Percentiles rank a stretch among this genome's conserved stretches.
Evolutionary conservation across 345 rosid species (phyloP).

Genomic region (Brassica rapa): DNA sequence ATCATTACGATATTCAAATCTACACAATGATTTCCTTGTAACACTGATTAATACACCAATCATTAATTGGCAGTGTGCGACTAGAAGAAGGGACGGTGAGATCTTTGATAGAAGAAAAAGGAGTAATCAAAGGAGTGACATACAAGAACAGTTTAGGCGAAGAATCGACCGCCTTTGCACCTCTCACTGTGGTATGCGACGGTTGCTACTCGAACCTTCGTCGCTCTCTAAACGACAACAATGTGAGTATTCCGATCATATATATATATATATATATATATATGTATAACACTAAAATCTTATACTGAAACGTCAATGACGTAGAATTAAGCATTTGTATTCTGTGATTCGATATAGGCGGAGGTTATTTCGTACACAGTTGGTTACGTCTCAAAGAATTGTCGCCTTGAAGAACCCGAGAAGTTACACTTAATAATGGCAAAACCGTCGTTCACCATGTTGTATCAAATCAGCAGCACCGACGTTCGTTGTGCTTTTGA

Average conservation of each 20-base stretch:
- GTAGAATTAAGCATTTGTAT: neutral
- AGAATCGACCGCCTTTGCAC: slow-evolving; percentile 44
- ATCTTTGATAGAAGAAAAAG: slow-evolving; percentile 52
- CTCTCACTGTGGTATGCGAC: slow-evolving; percentile 57
- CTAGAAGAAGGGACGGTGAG: slow-evolving; percentile 54
- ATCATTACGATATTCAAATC: too few relatives aligned
- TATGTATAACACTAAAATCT: neutral
- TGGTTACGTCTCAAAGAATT: slow-evolving; percentile 49
- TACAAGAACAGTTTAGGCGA: slow-evolving; percentile 43
- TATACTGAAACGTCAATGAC: neutral
- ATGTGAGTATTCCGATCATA: slow-evolving; percentile 24
- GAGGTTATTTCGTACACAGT: slow-evolving; percentile 43
- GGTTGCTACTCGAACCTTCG: slow-evolving; percentile 55
- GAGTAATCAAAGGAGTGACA: slow-evolving; percentile 48
- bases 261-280: too few relatives aligned
- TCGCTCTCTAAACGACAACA: slow-evolving; percentile 47
- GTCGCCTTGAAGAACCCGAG: slow-evolving; percentile 43
- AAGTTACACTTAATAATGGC: slow-evolving; percentile 43
- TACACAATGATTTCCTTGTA: neutral
- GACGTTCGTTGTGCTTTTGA: slow-evolving; percentile 51
- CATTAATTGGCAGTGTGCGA: slow-evolving; percentile 37
- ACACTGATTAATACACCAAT: neutral
- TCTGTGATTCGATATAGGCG: slow-evolving; percentile 34
- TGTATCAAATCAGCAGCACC: slow-evolving; percentile 47
- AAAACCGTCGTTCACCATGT: slow-evolving; percentile 45